Percentiles rank a stretch among this genome's conserved stretches.
Conservation (phyloP, 257 asterid species). For the Nicotiana obtusifolia region DNA sequence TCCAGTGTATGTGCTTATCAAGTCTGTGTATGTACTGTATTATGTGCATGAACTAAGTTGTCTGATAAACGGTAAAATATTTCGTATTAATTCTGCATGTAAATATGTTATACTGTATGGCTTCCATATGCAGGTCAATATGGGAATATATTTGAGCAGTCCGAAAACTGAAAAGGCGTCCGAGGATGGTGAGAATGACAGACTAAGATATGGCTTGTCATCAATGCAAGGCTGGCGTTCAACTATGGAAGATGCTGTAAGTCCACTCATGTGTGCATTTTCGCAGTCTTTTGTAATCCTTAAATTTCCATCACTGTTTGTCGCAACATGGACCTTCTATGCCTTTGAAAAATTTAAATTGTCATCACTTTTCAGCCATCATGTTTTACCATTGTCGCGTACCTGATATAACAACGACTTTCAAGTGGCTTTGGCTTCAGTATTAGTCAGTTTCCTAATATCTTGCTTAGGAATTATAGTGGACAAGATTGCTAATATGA, state of each 20-base stretch:
- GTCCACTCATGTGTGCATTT: conserved; percentile 16
- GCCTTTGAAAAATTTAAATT: neutral
- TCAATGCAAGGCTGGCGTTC: conserved; percentile 99
- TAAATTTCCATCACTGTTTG: neutral
- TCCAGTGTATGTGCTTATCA: neutral
- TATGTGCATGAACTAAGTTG: neutral
- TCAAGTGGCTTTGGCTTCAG: neutral
- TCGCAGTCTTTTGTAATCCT: neutral
- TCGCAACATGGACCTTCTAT: neutral
- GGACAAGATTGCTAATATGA: conserved; percentile 23
- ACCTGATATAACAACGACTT: neutral
- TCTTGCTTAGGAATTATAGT: conserved; percentile 2
- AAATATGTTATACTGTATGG: neutral
- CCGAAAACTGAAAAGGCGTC: conserved; percentile 77
- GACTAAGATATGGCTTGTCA: conserved; percentile 72
- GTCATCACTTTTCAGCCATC: conserved; percentile 6
- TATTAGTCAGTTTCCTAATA: neutral
- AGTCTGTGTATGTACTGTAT: neutral
- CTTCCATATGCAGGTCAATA: conserved; percentile 39
- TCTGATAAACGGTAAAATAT: neutral
- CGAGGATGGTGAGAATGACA: conserved; percentile 73
- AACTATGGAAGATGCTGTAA: conserved; percentile 96
- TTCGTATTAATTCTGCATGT: neutral
- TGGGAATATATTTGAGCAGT: conserved; percentile 90
- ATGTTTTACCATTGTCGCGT: neutral